phyloP scores from a whole-genome alignment of 176 grass and related monocot genomes.

The Bonia amplexicaulis region DNA sequence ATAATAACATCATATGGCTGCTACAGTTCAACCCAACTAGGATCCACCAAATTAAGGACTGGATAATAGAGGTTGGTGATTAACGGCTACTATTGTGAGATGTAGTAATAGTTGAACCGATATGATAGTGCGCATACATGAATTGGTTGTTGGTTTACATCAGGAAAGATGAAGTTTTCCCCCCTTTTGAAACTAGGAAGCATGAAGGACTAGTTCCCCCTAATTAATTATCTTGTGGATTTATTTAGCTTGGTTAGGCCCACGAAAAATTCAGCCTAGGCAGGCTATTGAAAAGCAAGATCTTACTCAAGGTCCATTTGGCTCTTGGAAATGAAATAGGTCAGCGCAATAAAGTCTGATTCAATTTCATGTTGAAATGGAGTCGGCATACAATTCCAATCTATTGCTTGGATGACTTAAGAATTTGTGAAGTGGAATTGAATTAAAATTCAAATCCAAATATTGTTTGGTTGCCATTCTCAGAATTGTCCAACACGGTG shows the following conservation, averaged over 20 bases:
- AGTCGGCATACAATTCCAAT: background rate
- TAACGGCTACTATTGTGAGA: background rate
- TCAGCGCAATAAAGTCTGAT: background rate
- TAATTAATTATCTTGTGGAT: background rate
- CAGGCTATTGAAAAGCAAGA: too few species aligned
- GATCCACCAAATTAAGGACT: too few species aligned
- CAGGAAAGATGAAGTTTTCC: background rate
- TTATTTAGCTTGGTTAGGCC: background rate
- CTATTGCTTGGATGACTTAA: background rate
- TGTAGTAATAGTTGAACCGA: background rate
- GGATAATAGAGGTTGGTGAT: background rate
- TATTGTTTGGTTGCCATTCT: background rate
- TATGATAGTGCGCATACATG: background rate
- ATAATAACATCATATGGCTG: too few species aligned
- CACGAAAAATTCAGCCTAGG: background rate
- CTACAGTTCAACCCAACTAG: too few species aligned
- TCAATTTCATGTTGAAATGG: background rate
- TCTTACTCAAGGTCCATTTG: too few species aligned
- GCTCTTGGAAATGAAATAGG: background rate
- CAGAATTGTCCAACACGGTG: background rate
- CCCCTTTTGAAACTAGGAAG: too few species aligned
- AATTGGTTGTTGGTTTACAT: constrained; percentile 12
- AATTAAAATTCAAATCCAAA: background rate
- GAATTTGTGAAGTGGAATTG: background rate
- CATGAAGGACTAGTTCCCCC: background rate